Conservation (phyloP, 2,329 filamentous ascomycete genomes). For the Nothophoma quercina region DNA sequence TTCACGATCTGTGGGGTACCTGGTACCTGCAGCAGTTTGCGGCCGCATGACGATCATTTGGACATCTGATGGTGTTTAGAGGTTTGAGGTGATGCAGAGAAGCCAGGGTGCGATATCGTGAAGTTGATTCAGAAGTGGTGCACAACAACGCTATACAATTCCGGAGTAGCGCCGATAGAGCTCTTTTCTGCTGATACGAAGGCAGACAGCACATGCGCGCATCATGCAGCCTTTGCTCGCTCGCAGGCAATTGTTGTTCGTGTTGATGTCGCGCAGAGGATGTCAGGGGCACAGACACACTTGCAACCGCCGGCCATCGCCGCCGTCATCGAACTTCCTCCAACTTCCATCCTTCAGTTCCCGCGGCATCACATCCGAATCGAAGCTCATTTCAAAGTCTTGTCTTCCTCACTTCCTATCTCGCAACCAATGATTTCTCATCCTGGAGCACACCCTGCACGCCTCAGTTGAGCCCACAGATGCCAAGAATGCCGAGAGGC, state of each 20-base stretch:
- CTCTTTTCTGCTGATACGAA: neutral
- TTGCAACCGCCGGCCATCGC: neutral
- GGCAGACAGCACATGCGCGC: neutral
- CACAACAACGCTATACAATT: neutral
- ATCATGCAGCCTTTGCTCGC: neutral
- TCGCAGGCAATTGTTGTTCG: neutral
- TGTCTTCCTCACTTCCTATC: neutral
- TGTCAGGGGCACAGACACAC: neutral
- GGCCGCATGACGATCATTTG: constrained; percentile 18
- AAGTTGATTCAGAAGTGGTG: neutral
- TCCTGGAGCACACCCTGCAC: constrained; percentile 18
- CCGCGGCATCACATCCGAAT: constrained; percentile 10
- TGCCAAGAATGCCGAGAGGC: constrained; percentile 24
- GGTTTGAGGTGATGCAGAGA: constrained; percentile 1
- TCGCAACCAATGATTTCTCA: neutral
- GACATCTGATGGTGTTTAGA: constrained; percentile 1
- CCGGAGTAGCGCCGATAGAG: neutral
- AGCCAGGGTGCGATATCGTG: neutral
- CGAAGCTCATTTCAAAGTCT: constrained; percentile 16
- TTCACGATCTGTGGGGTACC: constrained; percentile 21
- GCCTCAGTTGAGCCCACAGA: constrained; percentile 10
- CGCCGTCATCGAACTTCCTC: neutral
- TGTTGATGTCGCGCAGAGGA: neutral
- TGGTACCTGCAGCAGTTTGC: constrained; percentile 26
- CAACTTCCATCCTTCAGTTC: neutral